A percentile compares a stretch with the other conserved stretches of the same genome.
phyloP scores from a whole-genome alignment of 2,329 filamentous ascomycete genomes.

The Trichophyton mentagrophytes region DNA sequence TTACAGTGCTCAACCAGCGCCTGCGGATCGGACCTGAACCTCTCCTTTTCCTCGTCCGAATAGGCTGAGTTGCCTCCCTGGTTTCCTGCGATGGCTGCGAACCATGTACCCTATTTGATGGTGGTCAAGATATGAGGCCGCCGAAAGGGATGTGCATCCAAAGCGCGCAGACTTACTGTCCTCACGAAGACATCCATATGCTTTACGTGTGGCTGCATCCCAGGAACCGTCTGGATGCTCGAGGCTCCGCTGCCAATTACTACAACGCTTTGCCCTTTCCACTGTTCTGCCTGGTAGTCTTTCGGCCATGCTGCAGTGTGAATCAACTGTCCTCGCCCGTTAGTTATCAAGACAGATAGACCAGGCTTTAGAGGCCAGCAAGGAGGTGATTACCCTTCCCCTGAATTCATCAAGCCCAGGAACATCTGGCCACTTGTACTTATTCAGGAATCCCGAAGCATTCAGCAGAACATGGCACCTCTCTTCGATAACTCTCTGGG shows the following conservation, averaged over 20 bases:
- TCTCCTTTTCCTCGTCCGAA: slow-evolving; percentile 11
- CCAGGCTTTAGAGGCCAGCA: not conserved
- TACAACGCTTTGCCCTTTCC: slow-evolving; percentile 25
- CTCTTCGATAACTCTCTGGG: slow-evolving; percentile 22
- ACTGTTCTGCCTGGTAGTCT: slow-evolving; percentile 31
- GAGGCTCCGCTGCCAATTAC: slow-evolving; percentile 27
- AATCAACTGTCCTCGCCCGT: slow-evolving; percentile 26
- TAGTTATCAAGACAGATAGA: not conserved
- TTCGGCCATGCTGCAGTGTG: slow-evolving; percentile 36
- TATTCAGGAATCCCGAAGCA: slow-evolving; percentile 29
- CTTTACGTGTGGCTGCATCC: slow-evolving; percentile 28
- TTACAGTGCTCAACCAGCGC: slow-evolving; percentile 33
- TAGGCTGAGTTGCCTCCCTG: slow-evolving; percentile 32
- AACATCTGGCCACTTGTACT: slow-evolving; percentile 37
- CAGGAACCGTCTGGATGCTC: slow-evolving; percentile 32
- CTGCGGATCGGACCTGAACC: slow-evolving; percentile 11
- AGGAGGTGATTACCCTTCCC: slow-evolving; percentile 21
- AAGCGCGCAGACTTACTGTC: slow-evolving; percentile 7
- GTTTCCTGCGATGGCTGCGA: slow-evolving; percentile 35
- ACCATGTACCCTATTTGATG: slow-evolving; percentile 17
- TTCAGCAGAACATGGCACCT: slow-evolving; percentile 26
- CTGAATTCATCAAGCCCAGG: slow-evolving; percentile 36
- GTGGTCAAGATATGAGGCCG: not conserved
- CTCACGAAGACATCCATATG: slow-evolving; percentile 29
- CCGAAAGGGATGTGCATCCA: too few species aligned